Evolutionary conservation across 495 filamentous ascomycete genomes (phyloP), one percentile per base, ranked within the genome.

Genomic region (Talaromyces borbonicus): DNA sequence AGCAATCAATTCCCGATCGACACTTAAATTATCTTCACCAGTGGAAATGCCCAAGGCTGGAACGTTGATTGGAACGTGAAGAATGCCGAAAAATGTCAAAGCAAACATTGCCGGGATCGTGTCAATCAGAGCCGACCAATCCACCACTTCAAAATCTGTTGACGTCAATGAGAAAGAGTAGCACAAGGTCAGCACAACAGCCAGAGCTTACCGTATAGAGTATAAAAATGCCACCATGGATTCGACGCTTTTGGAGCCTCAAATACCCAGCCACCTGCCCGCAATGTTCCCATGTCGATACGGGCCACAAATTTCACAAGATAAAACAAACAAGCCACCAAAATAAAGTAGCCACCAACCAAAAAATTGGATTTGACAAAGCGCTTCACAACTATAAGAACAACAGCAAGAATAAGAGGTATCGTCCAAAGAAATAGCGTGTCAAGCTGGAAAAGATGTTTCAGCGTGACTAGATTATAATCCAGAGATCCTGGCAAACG

Each of bases 41-140:
- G 83, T 85, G 5, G 85, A 87, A 31, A 94, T 82, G 1, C 84
- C 92, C 14, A 98, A 61, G 2, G 92, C 89, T 5, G 92, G 92
- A 14, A 97, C 87, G 60, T 98, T 97, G 63, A 98, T 98, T 0
- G 92, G 93, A 6, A 97, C 92, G 59, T 98, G 93, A 9, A 98
- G 77, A 35, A 98, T 80, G 32, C 90, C 90, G 58, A 98, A 98
- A 70, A 98, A 97, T 0, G 93, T 95, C 46, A 98, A 66, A 2
- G 93, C 92, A 59, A 97, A 84, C 90, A 97, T 97, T 8, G 93
- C 88, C 0, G 93, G 92, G 16, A 95, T 73, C 0, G 83, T 88
- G 43, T 85, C 79, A 19, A 71, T 59, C 48, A 98, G 73, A 18
- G 93, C 92, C 16, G 65, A 65, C 85, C 87, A 94, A 55, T 93